Percentiles rank a stretch among this genome's conserved stretches.
phyloP scores from a whole-genome alignment of 2,329 filamentous ascomycete genomes.

The Diaporthe longicolla region DNA sequence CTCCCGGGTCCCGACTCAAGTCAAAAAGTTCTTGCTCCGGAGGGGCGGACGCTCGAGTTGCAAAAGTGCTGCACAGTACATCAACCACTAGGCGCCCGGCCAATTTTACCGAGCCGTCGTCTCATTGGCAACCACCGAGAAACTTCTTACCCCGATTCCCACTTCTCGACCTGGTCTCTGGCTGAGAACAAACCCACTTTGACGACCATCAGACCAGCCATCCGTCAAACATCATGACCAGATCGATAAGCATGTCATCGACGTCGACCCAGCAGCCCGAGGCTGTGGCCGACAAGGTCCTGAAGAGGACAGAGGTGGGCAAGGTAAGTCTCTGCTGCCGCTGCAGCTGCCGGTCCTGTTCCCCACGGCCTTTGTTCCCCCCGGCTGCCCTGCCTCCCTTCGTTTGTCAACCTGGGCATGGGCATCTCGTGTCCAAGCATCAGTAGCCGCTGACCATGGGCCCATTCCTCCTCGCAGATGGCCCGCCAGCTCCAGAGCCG shows the following conservation, averaged over 20 bases:
- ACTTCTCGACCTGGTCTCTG: conserved; percentile 39
- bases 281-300: conserved; percentile 76
- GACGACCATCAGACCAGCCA: conserved; percentile 29
- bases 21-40: conserved; percentile 6
- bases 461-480: conserved; percentile 72
- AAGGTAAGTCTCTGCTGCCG: conserved; percentile 66
- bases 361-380: conserved; percentile 25
- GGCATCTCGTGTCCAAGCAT: conserved; percentile 35
- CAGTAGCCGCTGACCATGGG: conserved; percentile 40
- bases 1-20: conserved; percentile 2
- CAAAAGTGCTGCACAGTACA: conserved; percentile 30
- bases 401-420: conserved; percentile 20
- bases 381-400: conserved; percentile 20
- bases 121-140: conserved; percentile 38
- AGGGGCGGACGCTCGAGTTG: conserved; percentile 32
- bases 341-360: neutral
- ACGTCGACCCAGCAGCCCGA: conserved; percentile 75
- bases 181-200: conserved; percentile 32
- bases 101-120: conserved; percentile 36
- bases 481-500: conserved; percentile 93
- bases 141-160: conserved; percentile 42
- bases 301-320: conserved; percentile 81
- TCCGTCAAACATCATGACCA: conserved; percentile 43
- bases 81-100: conserved; percentile 37
- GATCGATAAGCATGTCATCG: conserved; percentile 67